Percentiles rank a stretch among this genome's conserved stretches.
Conservation (phyloP, 169 alveolate species). For the Babesia bigemina region DNA sequence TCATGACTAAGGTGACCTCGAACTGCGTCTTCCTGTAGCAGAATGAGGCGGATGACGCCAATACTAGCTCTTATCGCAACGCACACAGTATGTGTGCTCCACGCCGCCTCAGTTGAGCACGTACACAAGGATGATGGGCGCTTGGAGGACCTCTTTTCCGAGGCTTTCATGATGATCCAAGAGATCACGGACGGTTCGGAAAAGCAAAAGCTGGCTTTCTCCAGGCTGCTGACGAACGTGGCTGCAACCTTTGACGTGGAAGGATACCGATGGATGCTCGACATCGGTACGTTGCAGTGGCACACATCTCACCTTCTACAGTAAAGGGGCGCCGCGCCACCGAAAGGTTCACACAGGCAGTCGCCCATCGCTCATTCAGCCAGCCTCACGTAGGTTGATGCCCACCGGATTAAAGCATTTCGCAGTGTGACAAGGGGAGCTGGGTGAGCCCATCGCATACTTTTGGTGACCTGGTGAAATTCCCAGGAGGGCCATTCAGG, state of each 20-base stretch:
- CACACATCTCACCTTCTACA: constrained; percentile 1
- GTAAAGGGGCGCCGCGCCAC: constrained; percentile 49
- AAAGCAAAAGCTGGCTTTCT: constrained; percentile 21
- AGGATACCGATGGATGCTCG: constrained; percentile 56
- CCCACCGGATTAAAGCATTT: background rate
- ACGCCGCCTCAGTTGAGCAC: constrained; percentile 5
- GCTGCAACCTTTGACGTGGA: constrained; percentile 55
- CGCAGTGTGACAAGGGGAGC: constrained; percentile 65
- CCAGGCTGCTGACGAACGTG: constrained; percentile 20
- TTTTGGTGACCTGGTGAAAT: constrained; percentile 32
- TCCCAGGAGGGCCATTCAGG: constrained; percentile 71
- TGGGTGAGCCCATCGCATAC: constrained; percentile 62
- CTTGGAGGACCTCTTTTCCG: constrained; percentile 35
- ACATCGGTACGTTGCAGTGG: constrained; percentile 24
- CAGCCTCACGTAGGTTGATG: constrained; percentile 60
- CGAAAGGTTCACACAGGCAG: constrained; percentile 59
- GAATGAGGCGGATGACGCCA: background rate
- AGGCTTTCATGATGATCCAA: constrained; percentile 39
- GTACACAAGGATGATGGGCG: background rate
- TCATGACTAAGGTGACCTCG: constrained; percentile 5
- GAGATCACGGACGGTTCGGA: constrained; percentile 37
- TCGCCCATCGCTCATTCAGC: constrained; percentile 47
- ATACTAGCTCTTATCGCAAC: constrained; percentile 3
- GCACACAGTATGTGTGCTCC: constrained; percentile 11
- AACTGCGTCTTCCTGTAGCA: background rate